Percentiles rank a stretch among this genome's conserved stretches.
These are phyloP conservation scores for Leccinum griseonigrum DNA, from an alignment of 1,284 basidiomycete species.

Conservation along the genomic window DNA sequence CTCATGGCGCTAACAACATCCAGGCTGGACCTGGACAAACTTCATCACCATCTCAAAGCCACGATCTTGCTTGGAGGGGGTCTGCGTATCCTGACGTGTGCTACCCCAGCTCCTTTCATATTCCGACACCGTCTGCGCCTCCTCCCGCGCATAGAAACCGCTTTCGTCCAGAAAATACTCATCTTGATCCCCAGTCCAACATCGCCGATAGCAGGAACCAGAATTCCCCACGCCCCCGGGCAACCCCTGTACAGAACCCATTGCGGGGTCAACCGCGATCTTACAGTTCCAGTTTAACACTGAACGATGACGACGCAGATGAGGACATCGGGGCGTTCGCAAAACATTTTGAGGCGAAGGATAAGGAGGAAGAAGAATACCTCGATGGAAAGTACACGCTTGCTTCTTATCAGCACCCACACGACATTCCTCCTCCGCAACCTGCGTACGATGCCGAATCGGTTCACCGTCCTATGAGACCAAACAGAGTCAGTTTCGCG, in stretches of 20 bases:
- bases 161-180: not conserved
- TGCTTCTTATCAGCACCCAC: conserved; percentile 57
- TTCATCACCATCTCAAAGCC: conserved; percentile 1
- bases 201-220: conserved; percentile 9
- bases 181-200: conserved; percentile 15
- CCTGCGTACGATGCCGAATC: conserved; percentile 36
- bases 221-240: conserved; percentile 11
- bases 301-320: conserved; percentile 25
- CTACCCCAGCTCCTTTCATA: conserved; percentile 13
- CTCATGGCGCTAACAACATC: not conserved
- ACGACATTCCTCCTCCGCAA: conserved; percentile 53
- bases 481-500: conserved; percentile 27
- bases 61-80: conserved; percentile 1
- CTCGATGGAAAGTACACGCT: conserved; percentile 41
- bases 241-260: conserved; percentile 17
- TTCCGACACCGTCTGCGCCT: conserved; percentile 6
- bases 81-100: conserved; percentile 3
- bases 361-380: conserved; percentile 11
- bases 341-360: conserved; percentile 13
- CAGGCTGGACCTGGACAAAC: conserved; percentile 24
- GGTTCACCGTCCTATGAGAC: conserved; percentile 12
- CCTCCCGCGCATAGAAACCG: conserved; percentile 3
- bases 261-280: conserved; percentile 11
- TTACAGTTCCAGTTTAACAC: conserved; percentile 33
- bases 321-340: conserved; percentile 23